Evolutionary conservation across 768 basidiomycete species (phyloP), one percentile per base, ranked within the genome.

Genomic region (Russula compacta): DNA sequence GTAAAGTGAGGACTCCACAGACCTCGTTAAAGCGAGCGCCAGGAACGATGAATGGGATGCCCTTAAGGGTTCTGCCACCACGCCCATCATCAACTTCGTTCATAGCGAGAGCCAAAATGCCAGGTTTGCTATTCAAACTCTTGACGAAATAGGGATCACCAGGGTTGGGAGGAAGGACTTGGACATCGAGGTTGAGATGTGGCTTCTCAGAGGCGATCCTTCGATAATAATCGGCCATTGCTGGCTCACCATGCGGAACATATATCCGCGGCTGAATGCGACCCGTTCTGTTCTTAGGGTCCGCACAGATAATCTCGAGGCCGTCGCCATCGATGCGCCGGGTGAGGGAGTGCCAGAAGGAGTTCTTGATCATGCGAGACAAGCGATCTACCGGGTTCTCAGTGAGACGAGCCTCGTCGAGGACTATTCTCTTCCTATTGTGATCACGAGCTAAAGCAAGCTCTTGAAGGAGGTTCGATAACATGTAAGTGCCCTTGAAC

Each of bases 391-490:
- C 95, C 0, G 95, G 95, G 71, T 98, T 98, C 76, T 99, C 95
- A 0, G 90, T 92, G 53, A 99, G 79, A 64, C 95, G 89, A n/a
- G 92, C 86, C 73, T 99, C 97, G 67, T 99, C 97, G n/a, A 99
- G 85, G 19, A 99, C 92, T 70, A 99, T 97, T 8, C 93, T 89
- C 75, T 95, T 95, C 59, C 94, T 81, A 64, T 89, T 87, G 73
- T 95, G 94, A 70, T 98, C 95, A 9, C 92, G 85, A 6, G 97
- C 95, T 21, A 98, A 83, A 2, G 95, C 95, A 50, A 99, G 86
- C 72, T 99, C 95, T 78, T 99, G 95, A n/a, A 99, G 80, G 29
- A 99, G 83, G 74, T 98, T 98, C 12, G 95, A 98, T 49, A 99
- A 79, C 95, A 98, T 98, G 75, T 98, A 99, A n/a, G 89, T 98